These are phyloP conservation scores for Modicella reniformis DNA, from an alignment of 371 early-diverging fungal species.

Conservation along the genomic window DNA sequence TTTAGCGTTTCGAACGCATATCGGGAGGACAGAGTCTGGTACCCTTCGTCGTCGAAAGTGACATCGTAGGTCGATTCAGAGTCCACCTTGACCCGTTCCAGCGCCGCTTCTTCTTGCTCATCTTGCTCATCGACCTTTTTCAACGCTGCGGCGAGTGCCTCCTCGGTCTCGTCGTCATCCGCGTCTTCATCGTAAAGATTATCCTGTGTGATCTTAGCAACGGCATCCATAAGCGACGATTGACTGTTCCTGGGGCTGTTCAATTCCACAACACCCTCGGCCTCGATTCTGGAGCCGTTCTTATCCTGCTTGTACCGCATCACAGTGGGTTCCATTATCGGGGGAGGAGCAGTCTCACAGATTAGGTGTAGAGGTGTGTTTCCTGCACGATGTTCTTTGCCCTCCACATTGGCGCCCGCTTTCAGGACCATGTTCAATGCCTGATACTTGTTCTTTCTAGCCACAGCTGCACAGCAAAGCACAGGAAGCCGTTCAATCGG, in stretches of 20 bases:
- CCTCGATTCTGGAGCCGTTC: not conserved
- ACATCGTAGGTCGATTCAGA: constrained; percentile 23
- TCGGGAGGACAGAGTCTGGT: not conserved
- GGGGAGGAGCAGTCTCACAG: constrained; percentile 48
- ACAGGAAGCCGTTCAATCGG: constrained; percentile 43
- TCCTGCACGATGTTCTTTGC: constrained; percentile 44
- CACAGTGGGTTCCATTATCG: constrained; percentile 7
- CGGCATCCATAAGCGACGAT: constrained; percentile 18
- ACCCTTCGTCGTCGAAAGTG: constrained; percentile 9
- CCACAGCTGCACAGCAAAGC: constrained; percentile 50
- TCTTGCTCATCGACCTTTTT: constrained; percentile 29
- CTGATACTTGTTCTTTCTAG: constrained; percentile 51
- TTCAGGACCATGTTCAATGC: constrained; percentile 44
- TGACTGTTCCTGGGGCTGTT: constrained; percentile 21
- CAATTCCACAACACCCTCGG: constrained; percentile 9
- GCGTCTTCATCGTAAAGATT: not conserved
- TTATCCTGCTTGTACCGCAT: constrained; percentile 22
- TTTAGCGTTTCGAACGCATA: not conserved
- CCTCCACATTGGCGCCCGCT: constrained; percentile 50
- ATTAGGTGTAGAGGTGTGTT: constrained; percentile 47
- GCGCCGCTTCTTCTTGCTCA: constrained; percentile 33
- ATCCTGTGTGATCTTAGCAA: not conserved
- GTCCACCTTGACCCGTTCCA: constrained; percentile 41
- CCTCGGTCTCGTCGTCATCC: constrained; percentile 22
- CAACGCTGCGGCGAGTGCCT: constrained; percentile 24